A percentile compares a stretch with the other conserved stretches of the same genome.
phyloP scores from a whole-genome alignment of 306 rosid genomes.

The Ochetophila trinervis region DNA sequence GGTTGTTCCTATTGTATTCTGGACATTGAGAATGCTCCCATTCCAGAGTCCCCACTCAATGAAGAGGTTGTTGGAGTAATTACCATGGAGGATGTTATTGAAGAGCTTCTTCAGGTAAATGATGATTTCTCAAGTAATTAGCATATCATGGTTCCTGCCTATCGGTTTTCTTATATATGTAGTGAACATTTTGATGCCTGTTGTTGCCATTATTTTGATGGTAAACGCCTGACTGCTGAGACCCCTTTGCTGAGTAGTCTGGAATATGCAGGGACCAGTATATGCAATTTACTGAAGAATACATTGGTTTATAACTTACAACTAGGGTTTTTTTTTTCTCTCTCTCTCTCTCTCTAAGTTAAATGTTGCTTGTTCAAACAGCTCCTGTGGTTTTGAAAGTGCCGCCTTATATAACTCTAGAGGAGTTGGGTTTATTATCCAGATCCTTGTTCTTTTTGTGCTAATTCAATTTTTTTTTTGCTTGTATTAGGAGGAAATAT shows the following conservation, averaged over 20 bases:
- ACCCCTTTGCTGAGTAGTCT: too few relatives aligned
- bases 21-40: conserved; percentile 76
- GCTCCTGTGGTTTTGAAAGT: too few relatives aligned
- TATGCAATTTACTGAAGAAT: too few relatives aligned
- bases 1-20: conserved; percentile 92
- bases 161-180: too few relatives aligned
- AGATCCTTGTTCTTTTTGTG: conserved; percentile 9
- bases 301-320: not conserved
- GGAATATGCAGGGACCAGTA: too few relatives aligned
- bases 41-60: conserved; percentile 62
- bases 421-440: not conserved
- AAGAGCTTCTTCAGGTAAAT: conserved; percentile 97
- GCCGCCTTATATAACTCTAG: too few relatives aligned
- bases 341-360: too few relatives aligned
- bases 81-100: conserved; percentile 97
- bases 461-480: conserved; percentile 29
- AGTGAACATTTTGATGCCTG: not conserved
- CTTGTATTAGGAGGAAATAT: conserved; percentile 85
- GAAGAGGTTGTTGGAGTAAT: conserved; percentile 96
- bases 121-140: conserved; percentile 9
- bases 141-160: not conserved
- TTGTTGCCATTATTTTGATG: not conserved
- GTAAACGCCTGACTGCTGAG: too few relatives aligned
- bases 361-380: not conserved
- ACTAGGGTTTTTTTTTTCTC: not conserved